Conservation (phyloP, 2,329 filamentous ascomycete species). For the Trichophyton benhamiae region DNA sequence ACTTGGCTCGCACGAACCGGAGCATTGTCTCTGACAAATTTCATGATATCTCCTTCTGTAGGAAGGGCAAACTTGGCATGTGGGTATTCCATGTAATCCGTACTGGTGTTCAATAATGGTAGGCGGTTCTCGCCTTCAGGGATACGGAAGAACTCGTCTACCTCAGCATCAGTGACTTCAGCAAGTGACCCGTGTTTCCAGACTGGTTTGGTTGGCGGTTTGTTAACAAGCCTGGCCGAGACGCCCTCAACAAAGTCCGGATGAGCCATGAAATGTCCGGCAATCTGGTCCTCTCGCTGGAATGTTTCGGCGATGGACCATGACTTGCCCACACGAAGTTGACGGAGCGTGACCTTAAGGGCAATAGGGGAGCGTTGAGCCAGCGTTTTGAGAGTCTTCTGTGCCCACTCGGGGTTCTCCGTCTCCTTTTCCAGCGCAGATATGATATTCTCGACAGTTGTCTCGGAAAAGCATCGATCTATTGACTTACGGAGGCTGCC, state of each 20-base stretch:
- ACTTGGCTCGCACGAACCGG: constrained; percentile 44
- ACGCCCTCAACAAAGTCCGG: constrained; percentile 89
- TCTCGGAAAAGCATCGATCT: constrained; percentile 65
- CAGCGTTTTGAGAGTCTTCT: constrained; percentile 63
- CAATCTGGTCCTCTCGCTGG: constrained; percentile 72
- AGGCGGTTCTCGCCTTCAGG: constrained; percentile 39
- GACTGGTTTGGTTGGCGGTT: constrained; percentile 50
- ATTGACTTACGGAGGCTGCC: constrained; percentile 67
- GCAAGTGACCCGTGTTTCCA: constrained; percentile 67
- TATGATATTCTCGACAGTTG: constrained; percentile 59
- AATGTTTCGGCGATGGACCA: constrained; percentile 84
- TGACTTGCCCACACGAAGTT: constrained; percentile 60
- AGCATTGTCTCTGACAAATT: constrained; percentile 31
- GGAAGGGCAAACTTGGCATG: constrained; percentile 58
- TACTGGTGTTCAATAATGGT: constrained; percentile 45
- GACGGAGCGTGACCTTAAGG: constrained; percentile 69
- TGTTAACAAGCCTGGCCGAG: constrained; percentile 62
- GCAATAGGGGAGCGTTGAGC: constrained; percentile 70
- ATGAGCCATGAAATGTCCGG: constrained; percentile 76
- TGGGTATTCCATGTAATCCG: constrained; percentile 62
- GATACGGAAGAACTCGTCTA: constrained; percentile 58
- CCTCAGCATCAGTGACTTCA: constrained; percentile 47
- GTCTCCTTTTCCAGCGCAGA: constrained; percentile 47
- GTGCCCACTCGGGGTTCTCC: constrained; percentile 59
- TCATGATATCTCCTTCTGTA: constrained; percentile 46